These are phyloP conservation scores for Xylaria sp. DNA, from an alignment of 2,329 filamentous ascomycete species.

Conservation along the genomic window DNA sequence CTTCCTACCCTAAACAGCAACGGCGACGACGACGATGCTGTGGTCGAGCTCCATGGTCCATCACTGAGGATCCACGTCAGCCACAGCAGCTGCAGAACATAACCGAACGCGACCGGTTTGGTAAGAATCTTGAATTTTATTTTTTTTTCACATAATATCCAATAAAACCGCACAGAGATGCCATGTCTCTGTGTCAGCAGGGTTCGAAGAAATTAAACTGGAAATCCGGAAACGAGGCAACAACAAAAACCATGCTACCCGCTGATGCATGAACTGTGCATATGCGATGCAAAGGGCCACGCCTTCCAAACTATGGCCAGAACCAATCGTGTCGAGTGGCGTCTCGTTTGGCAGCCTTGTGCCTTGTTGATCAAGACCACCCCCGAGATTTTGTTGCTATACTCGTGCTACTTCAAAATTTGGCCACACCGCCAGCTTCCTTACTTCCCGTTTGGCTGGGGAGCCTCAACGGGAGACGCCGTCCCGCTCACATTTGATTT, in stretches of 20 bases:
- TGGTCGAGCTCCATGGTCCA: too few relatives aligned
- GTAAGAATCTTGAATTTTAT: neutral
- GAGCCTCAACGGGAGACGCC: constrained; percentile 39
- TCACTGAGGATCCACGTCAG: too few relatives aligned
- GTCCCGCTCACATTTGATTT: constrained; percentile 34
- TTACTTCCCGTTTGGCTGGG: constrained; percentile 40
- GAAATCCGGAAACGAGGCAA: constrained; percentile 3
- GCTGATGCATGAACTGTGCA: constrained; percentile 14
- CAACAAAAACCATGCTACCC: constrained; percentile 7
- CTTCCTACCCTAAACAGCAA: too few relatives aligned
- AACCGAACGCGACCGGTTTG: too few relatives aligned
- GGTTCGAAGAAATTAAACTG: neutral
- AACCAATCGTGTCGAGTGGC: constrained; percentile 2
- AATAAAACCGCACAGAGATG: neutral
- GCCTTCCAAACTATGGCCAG: constrained; percentile 2
- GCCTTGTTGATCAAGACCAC: neutral
- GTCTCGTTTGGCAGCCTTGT: neutral
- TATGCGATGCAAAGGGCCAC: constrained; percentile 14
- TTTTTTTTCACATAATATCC: neutral
- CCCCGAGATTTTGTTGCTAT: neutral
- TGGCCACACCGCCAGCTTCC: neutral
- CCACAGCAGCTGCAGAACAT: too few relatives aligned
- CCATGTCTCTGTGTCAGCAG: neutral
- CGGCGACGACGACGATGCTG: too few relatives aligned
- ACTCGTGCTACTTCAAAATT: neutral